Conservation (phyloP, 1,284 basidiomycete species). For the Salmacisia buchloeana region DNA sequence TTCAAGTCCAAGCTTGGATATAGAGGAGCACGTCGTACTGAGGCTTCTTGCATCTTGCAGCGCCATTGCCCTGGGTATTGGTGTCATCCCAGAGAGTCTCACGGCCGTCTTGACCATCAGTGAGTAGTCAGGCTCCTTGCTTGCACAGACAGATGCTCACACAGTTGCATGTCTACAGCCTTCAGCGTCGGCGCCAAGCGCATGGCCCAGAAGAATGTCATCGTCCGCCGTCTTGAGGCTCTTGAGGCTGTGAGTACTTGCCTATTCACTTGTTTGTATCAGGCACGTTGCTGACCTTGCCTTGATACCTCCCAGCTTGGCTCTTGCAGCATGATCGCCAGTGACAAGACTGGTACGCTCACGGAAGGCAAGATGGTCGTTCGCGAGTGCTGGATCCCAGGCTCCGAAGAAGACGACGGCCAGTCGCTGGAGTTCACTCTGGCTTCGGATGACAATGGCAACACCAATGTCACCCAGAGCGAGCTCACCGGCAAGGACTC, state of each 20-base stretch:
- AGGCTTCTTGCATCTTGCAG: background rate
- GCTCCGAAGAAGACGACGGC: background rate
- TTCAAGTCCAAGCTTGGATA: background rate
- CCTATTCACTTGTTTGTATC: background rate
- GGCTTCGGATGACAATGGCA: background rate
- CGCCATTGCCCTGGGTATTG: slow-evolving; percentile 42
- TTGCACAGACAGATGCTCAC: background rate
- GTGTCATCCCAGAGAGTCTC: slow-evolving; percentile 50
- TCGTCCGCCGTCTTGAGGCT: slow-evolving; percentile 42
- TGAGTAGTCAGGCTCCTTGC: slow-evolving; percentile 40
- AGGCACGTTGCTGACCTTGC: slow-evolving; percentile 43
- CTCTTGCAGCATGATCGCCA: slow-evolving; percentile 89
- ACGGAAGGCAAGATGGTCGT: slow-evolving; percentile 47
- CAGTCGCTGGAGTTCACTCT: background rate
- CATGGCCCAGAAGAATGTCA: slow-evolving; percentile 41
- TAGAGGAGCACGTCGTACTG: background rate
- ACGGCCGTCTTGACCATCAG: slow-evolving; percentile 51
- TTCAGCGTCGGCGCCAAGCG: slow-evolving; percentile 43
- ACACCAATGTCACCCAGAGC: too few species aligned
- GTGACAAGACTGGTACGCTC: slow-evolving; percentile 66
- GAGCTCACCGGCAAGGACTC: background rate
- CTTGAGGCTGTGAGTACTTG: slow-evolving; percentile 34
- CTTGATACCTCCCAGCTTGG: slow-evolving; percentile 57
- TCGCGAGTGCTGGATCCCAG: slow-evolving; percentile 28
- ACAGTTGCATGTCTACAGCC: background rate